Conservation (phyloP, 768 basidiomycete genomes). For the Kwoniella newhampshirensis region DNA sequence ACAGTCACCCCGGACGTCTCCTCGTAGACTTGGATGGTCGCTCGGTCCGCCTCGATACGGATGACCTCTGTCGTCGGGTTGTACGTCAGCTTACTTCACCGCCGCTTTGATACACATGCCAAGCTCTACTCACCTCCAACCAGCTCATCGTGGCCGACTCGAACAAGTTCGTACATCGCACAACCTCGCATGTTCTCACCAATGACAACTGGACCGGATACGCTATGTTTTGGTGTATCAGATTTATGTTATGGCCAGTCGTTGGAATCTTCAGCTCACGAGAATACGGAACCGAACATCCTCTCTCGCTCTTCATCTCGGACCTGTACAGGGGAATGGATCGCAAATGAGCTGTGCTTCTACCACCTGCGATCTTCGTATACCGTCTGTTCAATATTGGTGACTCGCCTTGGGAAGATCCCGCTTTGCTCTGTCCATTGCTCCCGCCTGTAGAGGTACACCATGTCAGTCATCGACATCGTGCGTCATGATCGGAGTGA, state of each 20-base stretch:
- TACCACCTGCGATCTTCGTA: too few relatives aligned
- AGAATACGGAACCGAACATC: conserved; percentile 51
- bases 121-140: conserved; percentile 70
- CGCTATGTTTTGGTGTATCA: conserved; percentile 63
- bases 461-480: too few relatives aligned
- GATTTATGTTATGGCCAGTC: too few relatives aligned
- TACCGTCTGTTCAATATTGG: neutral
- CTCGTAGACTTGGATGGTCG: conserved; percentile 98
- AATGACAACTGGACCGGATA: conserved; percentile 97
- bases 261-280: conserved; percentile 39
- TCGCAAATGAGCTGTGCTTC: neutral
- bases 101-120: too few relatives aligned
- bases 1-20: conserved; percentile 99
- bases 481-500: too few relatives aligned
- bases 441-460: conserved; percentile 77
- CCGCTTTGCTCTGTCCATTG: conserved; percentile 83
- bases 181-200: conserved; percentile 97
- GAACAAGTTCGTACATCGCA: conserved; percentile 71
- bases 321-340: conserved; percentile 56
- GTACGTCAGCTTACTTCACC: neutral
- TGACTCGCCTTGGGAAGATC: conserved; percentile 66
- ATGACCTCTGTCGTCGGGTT: conserved; percentile 80
- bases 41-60: conserved; percentile 95
- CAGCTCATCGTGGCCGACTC: conserved; percentile 96
- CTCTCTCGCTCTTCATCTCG: conserved; percentile 86